Conservation (phyloP, 176 grass and related monocot species). For the Bothriochloa decipiens region DNA sequence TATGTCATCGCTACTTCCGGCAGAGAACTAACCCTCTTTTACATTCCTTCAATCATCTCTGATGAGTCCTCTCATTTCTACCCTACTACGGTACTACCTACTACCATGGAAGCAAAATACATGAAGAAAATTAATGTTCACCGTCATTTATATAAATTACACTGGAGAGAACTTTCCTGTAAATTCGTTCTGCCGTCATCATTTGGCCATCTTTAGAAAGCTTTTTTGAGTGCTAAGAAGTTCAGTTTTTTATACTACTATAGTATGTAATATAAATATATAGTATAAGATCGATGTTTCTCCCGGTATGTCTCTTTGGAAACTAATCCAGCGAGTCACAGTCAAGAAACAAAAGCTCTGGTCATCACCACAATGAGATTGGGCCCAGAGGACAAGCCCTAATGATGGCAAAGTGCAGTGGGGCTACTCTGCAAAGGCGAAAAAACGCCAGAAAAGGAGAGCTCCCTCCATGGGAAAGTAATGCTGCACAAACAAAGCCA, state of each 20-base stretch:
- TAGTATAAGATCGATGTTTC: not conserved
- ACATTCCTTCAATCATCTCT: not conserved
- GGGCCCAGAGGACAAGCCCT: slow-evolving; percentile 60
- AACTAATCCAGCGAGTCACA: slow-evolving; percentile 46
- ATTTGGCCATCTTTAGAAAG: not conserved
- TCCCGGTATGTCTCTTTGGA: slow-evolving; percentile 31
- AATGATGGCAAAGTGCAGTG: slow-evolving; percentile 73
- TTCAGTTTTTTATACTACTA: not conserved
- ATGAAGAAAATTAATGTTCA: not conserved
- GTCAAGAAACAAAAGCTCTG: slow-evolving; percentile 56
- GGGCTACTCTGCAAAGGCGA: slow-evolving; percentile 53
- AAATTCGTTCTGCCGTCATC: not conserved
- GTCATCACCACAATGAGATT: slow-evolving; percentile 25
- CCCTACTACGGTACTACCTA: too few relatives aligned
- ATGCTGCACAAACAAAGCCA: slow-evolving; percentile 28
- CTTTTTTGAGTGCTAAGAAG: not conserved
- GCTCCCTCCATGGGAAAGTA: slow-evolving; percentile 56
- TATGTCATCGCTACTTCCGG: slow-evolving; percentile 20
- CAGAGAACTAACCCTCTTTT: slow-evolving; percentile 22
- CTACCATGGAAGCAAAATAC: not conserved
- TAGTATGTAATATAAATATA: not conserved
- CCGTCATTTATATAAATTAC: not conserved
- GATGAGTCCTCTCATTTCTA: not conserved
- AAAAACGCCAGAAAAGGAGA: slow-evolving; percentile 67
- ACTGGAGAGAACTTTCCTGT: not conserved